Base-by-base conservation (phyloP, 1,284 basidiomycete species). In the Pseudozyma sp. region DNA sequence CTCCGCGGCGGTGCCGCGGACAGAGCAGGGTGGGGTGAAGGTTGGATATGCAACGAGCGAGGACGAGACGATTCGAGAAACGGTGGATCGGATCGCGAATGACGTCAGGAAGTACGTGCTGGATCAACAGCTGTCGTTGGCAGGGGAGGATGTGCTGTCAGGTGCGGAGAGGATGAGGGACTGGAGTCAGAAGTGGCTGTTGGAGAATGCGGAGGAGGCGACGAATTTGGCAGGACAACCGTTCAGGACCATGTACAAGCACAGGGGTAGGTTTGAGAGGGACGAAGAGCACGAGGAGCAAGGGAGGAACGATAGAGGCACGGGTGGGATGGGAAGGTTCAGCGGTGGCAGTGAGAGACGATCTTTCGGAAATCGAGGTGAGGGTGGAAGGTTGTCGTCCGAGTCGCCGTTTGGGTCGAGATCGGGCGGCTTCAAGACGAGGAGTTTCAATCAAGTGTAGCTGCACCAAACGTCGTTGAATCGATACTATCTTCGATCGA, bases 61-160 rank as follows among this genome's bases (percentile, higher is more conserved):
- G 17, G 70, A 77, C 39, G 66, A 77, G 35, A 45, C 40, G n/a
- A 73, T 77, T 35, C 52, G 75, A 11, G 75, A 74, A 5, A 69
- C 58, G 0, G 75, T 77, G 29, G 75, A 77, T 31, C 46, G 64
- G 11, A 77, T 77, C 42, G 63, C 56, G 3, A 67, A 67, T 29
- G 70, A 73, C 44, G 68, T 68, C 3, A 31, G 69, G 5, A 62
- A 59, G 47, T 57, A 58, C 51, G 74, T 76, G 30, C 40, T 76
- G 6, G 70, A 68, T 9, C 61, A 57, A 37, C 55, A 70, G 50
- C 31, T 54, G 29, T 45, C 49, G 2, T 11, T 10, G 7, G 45
- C 49, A 7, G 34, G 42, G 4, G 43, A 17, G 11, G 48, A 55
- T 35, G 39, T 49, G n/a, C 19, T 58, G 8, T 47, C 37, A 30